Evolutionary conservation across 176 grass and related monocot genomes (phyloP).

Genomic region (Ensete glaucum): DNA sequence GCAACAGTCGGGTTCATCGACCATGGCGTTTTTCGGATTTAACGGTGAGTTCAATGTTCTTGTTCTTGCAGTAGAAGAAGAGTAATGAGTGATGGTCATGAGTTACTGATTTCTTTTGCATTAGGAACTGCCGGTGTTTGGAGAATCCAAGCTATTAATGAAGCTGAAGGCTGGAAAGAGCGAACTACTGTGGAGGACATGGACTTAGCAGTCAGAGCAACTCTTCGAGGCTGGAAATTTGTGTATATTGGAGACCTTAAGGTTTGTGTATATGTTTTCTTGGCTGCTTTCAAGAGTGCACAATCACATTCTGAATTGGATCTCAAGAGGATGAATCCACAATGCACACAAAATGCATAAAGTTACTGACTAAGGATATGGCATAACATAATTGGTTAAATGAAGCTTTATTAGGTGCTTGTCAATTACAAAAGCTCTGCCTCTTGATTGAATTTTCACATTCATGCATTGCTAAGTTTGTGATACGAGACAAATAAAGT

Average conservation of each 20-base stretch:
- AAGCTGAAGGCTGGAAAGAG: conserved; percentile 70
- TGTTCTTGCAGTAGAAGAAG: no score
- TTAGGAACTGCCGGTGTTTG: conserved; percentile 70
- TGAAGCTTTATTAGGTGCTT: no score
- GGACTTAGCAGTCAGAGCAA: conserved; percentile 69
- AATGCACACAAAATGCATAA: no score
- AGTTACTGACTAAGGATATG: no score
- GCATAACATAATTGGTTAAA: no score
- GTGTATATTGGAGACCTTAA: conserved; percentile 52
- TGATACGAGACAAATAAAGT: no score
- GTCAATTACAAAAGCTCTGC: no score
- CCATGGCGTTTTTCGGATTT: conserved; percentile 61
- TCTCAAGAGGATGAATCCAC: no score
- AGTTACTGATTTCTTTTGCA: not conserved
- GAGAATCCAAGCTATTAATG: conserved; percentile 41
- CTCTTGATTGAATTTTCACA: not conserved
- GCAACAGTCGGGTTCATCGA: conserved; percentile 63
- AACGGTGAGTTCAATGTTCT: conserved; percentile 33
- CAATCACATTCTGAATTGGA: no score
- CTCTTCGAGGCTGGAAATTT: conserved; percentile 63
- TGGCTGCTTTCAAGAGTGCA: no score
- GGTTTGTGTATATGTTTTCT: conserved; percentile 22
- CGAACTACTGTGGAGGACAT: conserved; percentile 74
- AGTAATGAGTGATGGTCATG: not conserved
- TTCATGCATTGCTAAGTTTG: not conserved